A percentile compares a stretch with the other conserved stretches of the same genome.
These are phyloP conservation scores for Larix kaempferi DNA, from an alignment of 75 land plant species.

Conservation along the genomic window DNA sequence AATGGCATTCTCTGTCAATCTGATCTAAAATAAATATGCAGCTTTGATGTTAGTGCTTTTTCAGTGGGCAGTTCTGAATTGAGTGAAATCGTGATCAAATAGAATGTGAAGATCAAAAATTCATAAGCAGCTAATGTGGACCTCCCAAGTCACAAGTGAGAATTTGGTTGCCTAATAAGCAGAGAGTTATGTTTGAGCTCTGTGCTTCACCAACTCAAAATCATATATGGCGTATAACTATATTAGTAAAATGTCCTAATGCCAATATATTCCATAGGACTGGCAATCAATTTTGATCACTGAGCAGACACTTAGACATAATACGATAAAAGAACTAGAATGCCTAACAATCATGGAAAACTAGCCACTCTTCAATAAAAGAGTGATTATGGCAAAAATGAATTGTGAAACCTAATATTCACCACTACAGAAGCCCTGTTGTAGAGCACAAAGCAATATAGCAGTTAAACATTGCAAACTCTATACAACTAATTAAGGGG, in stretches of 20 bases:
- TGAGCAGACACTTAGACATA: background rate
- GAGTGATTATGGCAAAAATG: background rate
- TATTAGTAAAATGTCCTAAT: background rate
- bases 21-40: too few relatives aligned
- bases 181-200: background rate
- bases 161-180: background rate
- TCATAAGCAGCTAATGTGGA: too few relatives aligned
- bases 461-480: background rate
- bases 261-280: background rate
- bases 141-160: too few relatives aligned
- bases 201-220: background rate
- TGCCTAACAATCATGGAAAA: background rate
- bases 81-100: too few relatives aligned
- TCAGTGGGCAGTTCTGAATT: too few relatives aligned
- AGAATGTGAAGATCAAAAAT: too few relatives aligned
- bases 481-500: too few relatives aligned
- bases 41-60: too few relatives aligned
- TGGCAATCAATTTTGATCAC: background rate
- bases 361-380: background rate
- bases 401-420: background rate
- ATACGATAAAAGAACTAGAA: background rate
- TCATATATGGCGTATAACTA: background rate
- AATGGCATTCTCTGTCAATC: too few relatives aligned
- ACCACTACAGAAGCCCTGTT: background rate
- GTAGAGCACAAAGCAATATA: background rate